These are phyloP conservation scores for Fusarium sacchari DNA, from an alignment of 2,329 filamentous ascomycete genomes.

Conservation along the genomic window DNA sequence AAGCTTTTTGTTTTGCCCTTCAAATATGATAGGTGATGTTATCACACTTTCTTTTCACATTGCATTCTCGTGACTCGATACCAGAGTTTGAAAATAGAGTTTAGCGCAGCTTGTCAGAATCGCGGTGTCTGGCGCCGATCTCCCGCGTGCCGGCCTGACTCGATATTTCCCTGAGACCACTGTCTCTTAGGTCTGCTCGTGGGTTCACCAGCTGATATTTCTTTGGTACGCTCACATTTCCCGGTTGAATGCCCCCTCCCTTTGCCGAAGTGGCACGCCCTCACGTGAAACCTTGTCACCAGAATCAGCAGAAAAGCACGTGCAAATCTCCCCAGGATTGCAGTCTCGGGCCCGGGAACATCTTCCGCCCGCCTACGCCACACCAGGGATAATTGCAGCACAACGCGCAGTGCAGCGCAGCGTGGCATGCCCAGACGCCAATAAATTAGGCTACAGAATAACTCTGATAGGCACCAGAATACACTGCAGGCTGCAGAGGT, in stretches of 20 bases:
- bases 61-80: not conserved
- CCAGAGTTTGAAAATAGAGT: not conserved
- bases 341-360: not conserved
- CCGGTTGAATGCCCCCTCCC: too few relatives aligned
- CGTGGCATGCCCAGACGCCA: slow-evolving; percentile 30
- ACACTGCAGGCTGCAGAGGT: not conserved
- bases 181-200: not conserved
- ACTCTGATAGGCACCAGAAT: not conserved
- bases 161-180: too few relatives aligned
- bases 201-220: not conserved
- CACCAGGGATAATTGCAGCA: not conserved
- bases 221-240: not conserved
- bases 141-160: not conserved
- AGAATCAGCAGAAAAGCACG: not conserved
- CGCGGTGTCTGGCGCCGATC: not conserved
- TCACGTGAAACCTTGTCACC: not conserved
- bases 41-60: not conserved
- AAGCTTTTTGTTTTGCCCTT: accelerated
- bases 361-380: not conserved
- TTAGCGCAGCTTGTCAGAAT: not conserved
- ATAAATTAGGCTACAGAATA: slow-evolving; percentile 14
- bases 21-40: accelerated
- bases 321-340: not conserved
- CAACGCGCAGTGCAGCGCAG: not conserved
- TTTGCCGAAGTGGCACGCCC: not conserved